Evolutionary conservation across 805 yeast species (phyloP).

Genomic region (Sungouiozyma ichnusensis): DNA sequence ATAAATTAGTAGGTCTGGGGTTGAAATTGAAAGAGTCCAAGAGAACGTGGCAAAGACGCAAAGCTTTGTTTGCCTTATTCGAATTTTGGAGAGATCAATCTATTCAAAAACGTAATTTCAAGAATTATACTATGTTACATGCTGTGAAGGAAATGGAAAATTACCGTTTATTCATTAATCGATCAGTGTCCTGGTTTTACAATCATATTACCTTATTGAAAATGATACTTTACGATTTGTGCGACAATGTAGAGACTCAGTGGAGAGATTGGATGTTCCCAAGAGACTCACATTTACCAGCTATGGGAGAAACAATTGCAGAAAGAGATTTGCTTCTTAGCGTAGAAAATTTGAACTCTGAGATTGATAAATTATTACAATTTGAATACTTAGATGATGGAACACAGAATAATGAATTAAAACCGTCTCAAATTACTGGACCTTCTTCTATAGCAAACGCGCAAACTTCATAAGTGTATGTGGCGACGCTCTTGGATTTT

Average conservation of each 20-base stretch:
- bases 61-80: slow-evolving; percentile 27
- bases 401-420: slow-evolving; percentile 19
- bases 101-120: slow-evolving; percentile 23
- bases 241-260: slow-evolving; percentile 25
- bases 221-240: slow-evolving; percentile 28
- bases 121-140: slow-evolving; percentile 23
- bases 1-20: slow-evolving; percentile 25
- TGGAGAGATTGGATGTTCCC: slow-evolving; percentile 32
- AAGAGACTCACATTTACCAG: slow-evolving; percentile 18
- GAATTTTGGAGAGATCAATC: slow-evolving; percentile 31
- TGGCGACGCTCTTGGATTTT: too few species aligned
- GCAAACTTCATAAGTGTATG: background rate
- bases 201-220: slow-evolving; percentile 28
- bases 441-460: slow-evolving; percentile 1
- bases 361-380: slow-evolving; percentile 19
- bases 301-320: slow-evolving; percentile 10
- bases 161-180: slow-evolving; percentile 26
- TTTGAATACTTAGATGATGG: slow-evolving; percentile 26
- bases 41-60: slow-evolving; percentile 30
- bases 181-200: slow-evolving; percentile 31
- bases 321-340: slow-evolving; percentile 7
- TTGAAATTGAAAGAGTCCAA: slow-evolving; percentile 27
- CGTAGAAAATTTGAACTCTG: slow-evolving; percentile 20
- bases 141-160: slow-evolving; percentile 31
- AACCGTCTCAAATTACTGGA: slow-evolving; percentile 17